A percentile compares a stretch with the other conserved stretches of the same genome.
phyloP scores from a whole-genome alignment of 2,329 filamentous ascomycete genomes.

The Thielaviopsis ethacetica region DNA sequence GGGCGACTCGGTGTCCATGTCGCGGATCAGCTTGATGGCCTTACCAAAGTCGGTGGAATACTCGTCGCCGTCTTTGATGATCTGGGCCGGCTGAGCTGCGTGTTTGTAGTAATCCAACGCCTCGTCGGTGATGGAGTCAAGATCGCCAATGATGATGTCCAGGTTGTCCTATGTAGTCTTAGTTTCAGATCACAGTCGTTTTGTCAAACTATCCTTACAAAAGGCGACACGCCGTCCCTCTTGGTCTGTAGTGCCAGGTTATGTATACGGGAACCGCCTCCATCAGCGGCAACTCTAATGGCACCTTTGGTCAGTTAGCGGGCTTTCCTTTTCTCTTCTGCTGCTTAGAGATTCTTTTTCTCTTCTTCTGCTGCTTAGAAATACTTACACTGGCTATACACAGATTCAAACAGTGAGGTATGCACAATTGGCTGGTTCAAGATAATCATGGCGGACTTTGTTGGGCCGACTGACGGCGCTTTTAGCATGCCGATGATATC shows the following conservation, averaged over 20 bases:
- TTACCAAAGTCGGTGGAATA: constrained; percentile 87
- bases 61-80: constrained; percentile 64
- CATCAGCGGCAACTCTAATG: constrained; percentile 70
- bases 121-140: constrained; percentile 60
- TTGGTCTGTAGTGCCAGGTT: constrained; percentile 18
- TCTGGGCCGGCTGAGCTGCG: constrained; percentile 35
- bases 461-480: background rate
- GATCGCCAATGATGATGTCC: constrained; percentile 68
- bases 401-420: constrained; percentile 26
- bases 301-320: constrained; percentile 28
- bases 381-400: constrained; percentile 2
- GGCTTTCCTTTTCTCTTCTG: background rate
- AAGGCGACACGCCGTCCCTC: constrained; percentile 2
- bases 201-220: background rate
- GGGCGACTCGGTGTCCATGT: constrained; percentile 15
- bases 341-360: background rate
- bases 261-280: constrained; percentile 66
- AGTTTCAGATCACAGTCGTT: background rate
- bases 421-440: constrained; percentile 35
- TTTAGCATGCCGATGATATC: constrained; percentile 7
- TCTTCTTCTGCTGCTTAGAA: background rate
- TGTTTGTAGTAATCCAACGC: constrained; percentile 45
- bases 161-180: constrained; percentile 33
- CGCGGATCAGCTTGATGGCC: constrained; percentile 45
- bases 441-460: constrained; percentile 28